phyloP scores from a whole-genome alignment of 768 basidiomycete genomes.

The Suillus hirtellus region DNA sequence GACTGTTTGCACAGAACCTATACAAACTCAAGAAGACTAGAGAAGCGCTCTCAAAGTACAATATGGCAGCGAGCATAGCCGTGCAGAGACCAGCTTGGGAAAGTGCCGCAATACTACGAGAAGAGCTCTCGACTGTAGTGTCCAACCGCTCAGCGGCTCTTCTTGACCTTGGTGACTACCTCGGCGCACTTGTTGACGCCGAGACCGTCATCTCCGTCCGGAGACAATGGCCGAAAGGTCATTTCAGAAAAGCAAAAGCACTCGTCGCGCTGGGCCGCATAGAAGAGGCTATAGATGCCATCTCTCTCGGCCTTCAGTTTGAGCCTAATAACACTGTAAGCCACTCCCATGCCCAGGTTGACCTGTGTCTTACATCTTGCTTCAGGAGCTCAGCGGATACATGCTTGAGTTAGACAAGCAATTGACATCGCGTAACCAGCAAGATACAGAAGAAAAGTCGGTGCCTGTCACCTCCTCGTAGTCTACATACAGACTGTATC shows the following conservation, averaged over 20 bases:
- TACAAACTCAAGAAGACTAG: conserved; percentile 76
- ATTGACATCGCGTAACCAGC: conserved; percentile 17
- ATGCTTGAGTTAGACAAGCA: conserved; percentile 32
- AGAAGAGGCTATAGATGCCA: conserved; percentile 78
- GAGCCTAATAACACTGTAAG: conserved; percentile 68
- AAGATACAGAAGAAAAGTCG: not conserved
- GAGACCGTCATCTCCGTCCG: conserved; percentile 86
- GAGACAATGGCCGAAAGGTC: conserved; percentile 91
- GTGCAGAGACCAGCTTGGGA: conserved; percentile 89
- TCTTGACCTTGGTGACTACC: conserved; percentile 71
- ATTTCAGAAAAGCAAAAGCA: conserved; percentile 92
- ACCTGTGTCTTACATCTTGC: conserved; percentile 14
- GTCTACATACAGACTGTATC: not conserved
- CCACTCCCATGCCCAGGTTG: not conserved
- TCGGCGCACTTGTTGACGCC: conserved; percentile 83
- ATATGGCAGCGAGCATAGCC: conserved; percentile 73
- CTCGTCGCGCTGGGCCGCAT: conserved; percentile 68
- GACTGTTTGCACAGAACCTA: conserved; percentile 51
- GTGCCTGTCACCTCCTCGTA: not conserved
- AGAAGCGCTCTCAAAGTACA: conserved; percentile 79
- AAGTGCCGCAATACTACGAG: conserved; percentile 74
- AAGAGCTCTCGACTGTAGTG: conserved; percentile 87
- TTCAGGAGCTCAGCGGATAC: conserved; percentile 33
- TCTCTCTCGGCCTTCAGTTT: conserved; percentile 82
- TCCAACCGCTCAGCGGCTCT: conserved; percentile 93